Evolutionary conservation across 1,139 yeast species (phyloP).

Genomic region (Geotrichum reessii): DNA sequence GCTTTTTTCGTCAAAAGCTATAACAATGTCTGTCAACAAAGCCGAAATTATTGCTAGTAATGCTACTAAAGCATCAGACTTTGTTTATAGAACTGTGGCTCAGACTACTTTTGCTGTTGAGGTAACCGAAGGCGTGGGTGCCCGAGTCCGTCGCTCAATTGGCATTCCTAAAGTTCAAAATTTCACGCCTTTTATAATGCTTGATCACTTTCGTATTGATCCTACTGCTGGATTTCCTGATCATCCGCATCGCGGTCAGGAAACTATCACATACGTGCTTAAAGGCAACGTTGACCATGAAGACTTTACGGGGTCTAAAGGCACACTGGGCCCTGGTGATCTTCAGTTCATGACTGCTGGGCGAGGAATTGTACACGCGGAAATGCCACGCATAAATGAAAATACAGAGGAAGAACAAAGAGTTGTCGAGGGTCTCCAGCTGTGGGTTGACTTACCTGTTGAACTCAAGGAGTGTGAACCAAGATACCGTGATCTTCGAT

Average conservation of each 20-base stretch:
- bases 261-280: conserved; percentile 70
- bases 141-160: conserved; percentile 73
- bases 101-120: conserved; percentile 61
- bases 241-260: conserved; percentile 91
- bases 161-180: conserved; percentile 64
- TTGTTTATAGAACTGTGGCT: conserved; percentile 46
- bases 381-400: conserved; percentile 66
- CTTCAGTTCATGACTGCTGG: conserved; percentile 96
- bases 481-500: conserved; percentile 71
- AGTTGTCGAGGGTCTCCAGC: conserved; percentile 63
- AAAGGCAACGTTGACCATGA: conserved; percentile 83
- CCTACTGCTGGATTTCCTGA: conserved; percentile 86
- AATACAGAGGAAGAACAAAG: conserved; percentile 36
- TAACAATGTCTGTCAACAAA: neutral
- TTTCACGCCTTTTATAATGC: conserved; percentile 77
- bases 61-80: neutral
- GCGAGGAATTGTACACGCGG: conserved; percentile 78
- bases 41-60: neutral
- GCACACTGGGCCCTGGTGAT: conserved; percentile 77
- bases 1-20: neutral
- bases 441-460: conserved; percentile 88
- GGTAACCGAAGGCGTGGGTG: conserved; percentile 85
- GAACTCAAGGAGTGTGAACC: conserved; percentile 65
- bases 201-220: conserved; percentile 66
- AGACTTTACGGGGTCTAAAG: conserved; percentile 81